Evolutionary conservation across 495 filamentous ascomycete species (phyloP).

Genomic region (Pseudevernia furfuracea): DNA sequence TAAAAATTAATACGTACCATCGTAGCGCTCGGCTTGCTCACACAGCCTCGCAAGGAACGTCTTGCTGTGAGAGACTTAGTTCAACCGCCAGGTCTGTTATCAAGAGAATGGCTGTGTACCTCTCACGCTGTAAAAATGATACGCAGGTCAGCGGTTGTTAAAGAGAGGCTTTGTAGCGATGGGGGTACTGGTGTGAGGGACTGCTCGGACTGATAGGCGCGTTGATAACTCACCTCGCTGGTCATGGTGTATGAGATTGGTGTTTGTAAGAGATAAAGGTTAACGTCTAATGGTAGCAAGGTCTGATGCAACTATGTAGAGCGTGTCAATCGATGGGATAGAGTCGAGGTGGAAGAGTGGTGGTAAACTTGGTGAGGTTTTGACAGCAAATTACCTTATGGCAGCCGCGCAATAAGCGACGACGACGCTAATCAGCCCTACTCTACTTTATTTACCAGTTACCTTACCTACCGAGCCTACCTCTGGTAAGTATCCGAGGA

Average conservation of each 20-base stretch:
- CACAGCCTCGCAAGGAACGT: conserved; percentile 99
- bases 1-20: conserved; percentile 56
- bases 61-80: conserved; percentile 63
- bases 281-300: not conserved
- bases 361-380: conserved; percentile 18
- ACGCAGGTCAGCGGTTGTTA: conserved; percentile 27
- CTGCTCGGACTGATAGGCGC: conserved; percentile 23
- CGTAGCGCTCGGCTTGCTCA: conserved; percentile 99
- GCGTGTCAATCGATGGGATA: conserved; percentile 3
- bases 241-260: conserved; percentile 46
- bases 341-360: conserved; percentile 13
- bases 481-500: no score
- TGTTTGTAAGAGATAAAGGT: not conserved
- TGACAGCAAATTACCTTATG: conserved; percentile 16
- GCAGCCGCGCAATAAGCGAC: conserved; percentile 19
- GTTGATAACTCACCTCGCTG: conserved; percentile 52
- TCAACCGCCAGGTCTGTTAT: conserved; percentile 30
- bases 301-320: conserved; percentile 5
- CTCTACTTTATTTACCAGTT: no score
- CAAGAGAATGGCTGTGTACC: conserved; percentile 46
- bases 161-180: not conserved
- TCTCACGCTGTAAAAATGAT: conserved; percentile 62
- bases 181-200: conserved; percentile 7
- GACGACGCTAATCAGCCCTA: conserved; percentile 16
- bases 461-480: no score